A percentile compares a stretch with the other conserved stretches of the same genome.
Conservation (phyloP, 75 land plant genomes). For the Selaginella tamariscina region DNA sequence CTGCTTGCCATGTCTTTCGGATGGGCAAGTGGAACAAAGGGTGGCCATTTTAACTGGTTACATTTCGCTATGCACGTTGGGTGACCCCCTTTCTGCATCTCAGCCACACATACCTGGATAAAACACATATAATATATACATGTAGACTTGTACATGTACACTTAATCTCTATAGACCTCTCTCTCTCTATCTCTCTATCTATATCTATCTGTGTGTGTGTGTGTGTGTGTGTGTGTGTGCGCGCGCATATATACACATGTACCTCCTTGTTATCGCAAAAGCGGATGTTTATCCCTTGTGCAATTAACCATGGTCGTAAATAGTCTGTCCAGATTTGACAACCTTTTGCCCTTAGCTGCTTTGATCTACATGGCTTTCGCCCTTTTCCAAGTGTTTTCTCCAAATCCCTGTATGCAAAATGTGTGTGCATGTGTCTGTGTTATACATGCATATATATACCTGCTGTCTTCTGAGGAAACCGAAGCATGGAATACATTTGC, state of each 20-base stretch:
- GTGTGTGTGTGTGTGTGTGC: no score
- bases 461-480: slow-evolving; percentile 11
- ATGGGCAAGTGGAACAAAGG: slow-evolving; percentile 2
- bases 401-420: no score
- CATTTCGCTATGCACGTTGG: slow-evolving; percentile 4
- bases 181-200: no score
- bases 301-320: not conserved
- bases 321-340: slow-evolving; percentile 16
- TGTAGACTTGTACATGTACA: no score
- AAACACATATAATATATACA: no score
- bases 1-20: slow-evolving; percentile 12
- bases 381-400: slow-evolving; percentile 3
- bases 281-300: slow-evolving; percentile 6
- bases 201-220: no score
- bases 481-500: slow-evolving; percentile 3
- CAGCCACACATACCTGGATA: slow-evolving; percentile 11
- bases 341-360: slow-evolving; percentile 12
- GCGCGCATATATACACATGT: no score
- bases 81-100: slow-evolving; percentile 17
- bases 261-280: slow-evolving; percentile 16
- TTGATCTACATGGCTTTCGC: slow-evolving; percentile 15
- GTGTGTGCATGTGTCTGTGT: no score
- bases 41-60: slow-evolving; percentile 15
- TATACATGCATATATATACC: no score
- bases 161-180: no score